Evolutionary conservation across 2,329 filamentous ascomycete genomes (phyloP).

Genomic region (Truncatella angustata): DNA sequence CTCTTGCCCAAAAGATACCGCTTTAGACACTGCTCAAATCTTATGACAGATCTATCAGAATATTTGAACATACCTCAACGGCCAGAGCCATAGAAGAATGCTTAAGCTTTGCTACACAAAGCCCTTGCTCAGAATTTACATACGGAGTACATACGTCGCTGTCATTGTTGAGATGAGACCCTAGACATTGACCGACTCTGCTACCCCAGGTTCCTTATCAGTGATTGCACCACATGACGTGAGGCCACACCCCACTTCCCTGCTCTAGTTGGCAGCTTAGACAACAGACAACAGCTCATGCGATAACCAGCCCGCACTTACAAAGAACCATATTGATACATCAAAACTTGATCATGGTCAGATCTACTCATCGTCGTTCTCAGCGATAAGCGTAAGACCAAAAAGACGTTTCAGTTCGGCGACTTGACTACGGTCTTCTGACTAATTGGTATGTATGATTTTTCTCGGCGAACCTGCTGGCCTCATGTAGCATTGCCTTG

Average conservation of each 20-base stretch:
- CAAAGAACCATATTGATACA: background rate
- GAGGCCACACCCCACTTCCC: background rate
- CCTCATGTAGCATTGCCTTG: background rate
- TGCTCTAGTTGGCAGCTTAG: conserved; percentile 1
- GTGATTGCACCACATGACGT: conserved; percentile 9
- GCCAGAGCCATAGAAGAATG: too few species aligned
- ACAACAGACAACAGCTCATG: background rate
- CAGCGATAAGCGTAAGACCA: background rate
- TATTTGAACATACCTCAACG: too few species aligned
- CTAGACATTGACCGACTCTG: too few species aligned
- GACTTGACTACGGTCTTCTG: too few species aligned
- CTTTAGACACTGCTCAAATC: too few species aligned
- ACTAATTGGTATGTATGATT: background rate
- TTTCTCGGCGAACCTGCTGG: background rate
- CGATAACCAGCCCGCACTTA: background rate
- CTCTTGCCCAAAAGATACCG: too few species aligned
- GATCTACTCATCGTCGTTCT: background rate
- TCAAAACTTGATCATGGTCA: too few species aligned
- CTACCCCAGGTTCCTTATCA: conserved; percentile 4
- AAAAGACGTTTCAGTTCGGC: background rate
- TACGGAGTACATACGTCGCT: too few species aligned
- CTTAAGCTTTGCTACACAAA: too few species aligned
- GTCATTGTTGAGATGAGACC: too few species aligned
- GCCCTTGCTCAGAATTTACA: too few species aligned
- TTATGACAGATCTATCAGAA: too few species aligned